Evolutionary conservation across 768 basidiomycete genomes (phyloP).

Genomic region (Hemileccinum rubropunctum): DNA sequence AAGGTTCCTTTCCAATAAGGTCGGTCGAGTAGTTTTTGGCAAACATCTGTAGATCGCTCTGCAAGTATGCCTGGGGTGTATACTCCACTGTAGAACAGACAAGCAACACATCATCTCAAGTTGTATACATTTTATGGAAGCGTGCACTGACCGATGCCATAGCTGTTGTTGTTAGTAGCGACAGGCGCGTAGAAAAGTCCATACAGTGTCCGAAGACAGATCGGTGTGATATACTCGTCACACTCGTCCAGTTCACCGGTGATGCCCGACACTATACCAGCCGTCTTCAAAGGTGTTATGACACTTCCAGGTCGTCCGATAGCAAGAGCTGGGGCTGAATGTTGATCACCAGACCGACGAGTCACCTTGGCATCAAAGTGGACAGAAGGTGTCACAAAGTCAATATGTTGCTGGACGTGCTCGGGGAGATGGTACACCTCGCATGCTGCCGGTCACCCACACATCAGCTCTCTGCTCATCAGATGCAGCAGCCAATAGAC

Average conservation of each 20-base stretch:
- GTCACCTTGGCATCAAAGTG: slow-evolving; percentile 28
- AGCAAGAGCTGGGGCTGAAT: slow-evolving; percentile 1
- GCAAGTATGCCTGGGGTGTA: slow-evolving; percentile 31
- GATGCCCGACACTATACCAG: slow-evolving; percentile 10
- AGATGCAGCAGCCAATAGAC: neutral
- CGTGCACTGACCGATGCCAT: too few relatives aligned
- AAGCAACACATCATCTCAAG: too few relatives aligned
- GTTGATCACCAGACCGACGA: slow-evolving; percentile 1
- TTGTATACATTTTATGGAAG: too few relatives aligned
- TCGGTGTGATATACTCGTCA: slow-evolving; percentile 27
- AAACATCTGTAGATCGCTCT: slow-evolving; percentile 32
- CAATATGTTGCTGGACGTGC: slow-evolving; percentile 31
- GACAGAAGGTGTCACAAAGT: slow-evolving; percentile 34
- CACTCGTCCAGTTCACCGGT: slow-evolving; percentile 16
- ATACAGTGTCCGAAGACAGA: neutral
- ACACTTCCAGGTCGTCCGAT: slow-evolving; percentile 16
- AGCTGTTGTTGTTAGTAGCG: too few relatives aligned
- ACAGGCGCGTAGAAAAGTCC: too few relatives aligned
- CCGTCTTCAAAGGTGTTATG: slow-evolving; percentile 10
- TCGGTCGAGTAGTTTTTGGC: slow-evolving; percentile 18
- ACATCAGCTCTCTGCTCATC: neutral
- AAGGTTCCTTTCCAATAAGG: slow-evolving; percentile 24
- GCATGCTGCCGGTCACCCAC: slow-evolving; percentile 21
- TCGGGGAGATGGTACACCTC: slow-evolving; percentile 33
- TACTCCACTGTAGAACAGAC: slow-evolving; percentile 26